phyloP scores from a whole-genome alignment of 2,329 filamentous ascomycete species.

The Trichoderma cornu-damae region DNA sequence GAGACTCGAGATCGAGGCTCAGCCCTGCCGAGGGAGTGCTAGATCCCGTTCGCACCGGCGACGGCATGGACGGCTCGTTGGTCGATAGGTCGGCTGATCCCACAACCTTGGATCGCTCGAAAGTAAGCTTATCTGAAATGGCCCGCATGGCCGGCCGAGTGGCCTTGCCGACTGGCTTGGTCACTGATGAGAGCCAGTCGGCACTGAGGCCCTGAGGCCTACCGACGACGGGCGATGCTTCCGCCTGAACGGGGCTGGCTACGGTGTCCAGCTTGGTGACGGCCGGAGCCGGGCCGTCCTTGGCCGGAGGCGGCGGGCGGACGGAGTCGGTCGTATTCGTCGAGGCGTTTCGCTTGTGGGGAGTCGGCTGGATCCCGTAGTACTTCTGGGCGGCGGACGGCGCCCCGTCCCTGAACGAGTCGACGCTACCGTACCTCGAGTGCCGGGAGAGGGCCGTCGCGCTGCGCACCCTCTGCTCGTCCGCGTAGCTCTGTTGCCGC shows the following conservation, averaged over 20 bases:
- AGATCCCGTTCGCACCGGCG: conserved; percentile 72
- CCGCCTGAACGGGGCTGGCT: conserved; percentile 35
- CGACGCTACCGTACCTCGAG: conserved; percentile 72
- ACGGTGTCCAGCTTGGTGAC: conserved; percentile 57
- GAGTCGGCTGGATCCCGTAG: conserved; percentile 48
- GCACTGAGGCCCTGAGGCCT: conserved; percentile 43
- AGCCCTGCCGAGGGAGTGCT: conserved; percentile 59
- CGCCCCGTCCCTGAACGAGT: conserved; percentile 61
- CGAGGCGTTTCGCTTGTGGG: conserved; percentile 58
- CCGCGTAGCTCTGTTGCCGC: conserved; percentile 69
- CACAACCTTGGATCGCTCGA: conserved; percentile 49
- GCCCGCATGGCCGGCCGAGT: conserved; percentile 69
- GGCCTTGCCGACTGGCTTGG: conserved; percentile 46
- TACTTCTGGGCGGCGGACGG: conserved; percentile 61
- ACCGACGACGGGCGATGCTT: conserved; percentile 43
- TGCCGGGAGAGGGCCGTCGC: conserved; percentile 64
- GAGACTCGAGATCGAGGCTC: conserved; percentile 76
- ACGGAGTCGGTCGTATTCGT: conserved; percentile 52
- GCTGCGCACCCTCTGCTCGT: conserved; percentile 65
- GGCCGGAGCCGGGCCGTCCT: conserved; percentile 50
- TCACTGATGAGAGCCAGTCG: conserved; percentile 55
- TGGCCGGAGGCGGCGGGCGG: conserved; percentile 47
- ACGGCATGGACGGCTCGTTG: conserved; percentile 52
- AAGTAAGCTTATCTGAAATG: conserved; percentile 70
- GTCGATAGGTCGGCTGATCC: conserved; percentile 46